These are phyloP conservation scores for Diplodia mutila DNA, from an alignment of 2,329 filamentous ascomycete genomes.

Conservation along the genomic window DNA sequence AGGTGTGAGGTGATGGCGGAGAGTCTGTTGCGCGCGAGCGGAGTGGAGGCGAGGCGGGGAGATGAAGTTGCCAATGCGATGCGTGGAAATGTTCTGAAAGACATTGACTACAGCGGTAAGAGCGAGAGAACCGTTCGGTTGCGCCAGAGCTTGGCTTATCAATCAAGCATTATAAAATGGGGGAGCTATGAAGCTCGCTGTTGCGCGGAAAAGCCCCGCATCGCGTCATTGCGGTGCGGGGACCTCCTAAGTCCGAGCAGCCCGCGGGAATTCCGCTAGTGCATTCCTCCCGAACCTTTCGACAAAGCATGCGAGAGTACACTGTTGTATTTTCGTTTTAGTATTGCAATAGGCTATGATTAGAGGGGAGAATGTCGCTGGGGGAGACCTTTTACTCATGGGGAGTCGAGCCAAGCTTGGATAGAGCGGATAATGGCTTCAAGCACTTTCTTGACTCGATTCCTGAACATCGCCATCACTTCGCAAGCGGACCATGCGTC, in stretches of 20 bases:
- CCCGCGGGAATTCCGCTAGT: not conserved
- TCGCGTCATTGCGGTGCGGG: conserved; percentile 11
- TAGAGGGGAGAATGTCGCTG: too few species aligned
- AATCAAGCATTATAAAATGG: not conserved
- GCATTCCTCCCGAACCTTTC: not conserved
- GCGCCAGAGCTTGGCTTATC: not conserved
- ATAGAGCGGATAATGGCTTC: too few species aligned
- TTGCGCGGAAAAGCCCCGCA: conserved; percentile 23
- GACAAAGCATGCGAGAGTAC: too few species aligned
- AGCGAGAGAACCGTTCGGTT: not conserved
- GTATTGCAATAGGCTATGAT: too few species aligned
- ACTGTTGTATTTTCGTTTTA: too few species aligned
- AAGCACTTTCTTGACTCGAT: too few species aligned
- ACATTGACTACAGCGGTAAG: not conserved
- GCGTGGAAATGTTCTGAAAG: conserved; percentile 3
- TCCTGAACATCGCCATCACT: too few species aligned
- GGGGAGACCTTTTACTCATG: too few species aligned
- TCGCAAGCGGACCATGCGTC: too few species aligned
- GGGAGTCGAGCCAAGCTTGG: too few species aligned
- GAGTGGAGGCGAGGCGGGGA: not conserved
- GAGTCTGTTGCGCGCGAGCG: conserved; percentile 2
- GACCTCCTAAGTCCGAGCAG: conserved; percentile 11
- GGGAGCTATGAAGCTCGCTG: not conserved
- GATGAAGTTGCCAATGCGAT: conserved; percentile 9
- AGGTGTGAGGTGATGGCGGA: conserved; percentile 12